Conservation (phyloP, 2,329 filamentous ascomycete species). For the Ceratocystiopsis sp. region DNA sequence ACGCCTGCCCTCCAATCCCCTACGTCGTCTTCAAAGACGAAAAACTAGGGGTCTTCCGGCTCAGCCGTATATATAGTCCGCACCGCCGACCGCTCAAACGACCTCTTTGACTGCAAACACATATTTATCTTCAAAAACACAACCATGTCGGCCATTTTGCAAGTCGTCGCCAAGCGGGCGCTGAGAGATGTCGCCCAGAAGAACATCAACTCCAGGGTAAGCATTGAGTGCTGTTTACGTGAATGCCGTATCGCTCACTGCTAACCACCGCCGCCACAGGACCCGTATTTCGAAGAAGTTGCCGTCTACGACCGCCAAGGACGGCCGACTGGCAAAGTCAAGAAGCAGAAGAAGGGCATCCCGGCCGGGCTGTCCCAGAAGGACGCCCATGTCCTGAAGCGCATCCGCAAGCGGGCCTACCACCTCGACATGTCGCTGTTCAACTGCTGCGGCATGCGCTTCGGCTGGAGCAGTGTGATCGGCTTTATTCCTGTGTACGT, state of each 20-base stretch:
- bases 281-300: slow-evolving; percentile 78
- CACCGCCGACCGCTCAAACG: neutral
- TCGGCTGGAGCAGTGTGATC: slow-evolving; percentile 81
- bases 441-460: slow-evolving; percentile 61
- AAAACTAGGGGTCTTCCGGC: no score
- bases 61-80: neutral
- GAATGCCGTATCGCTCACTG: no score
- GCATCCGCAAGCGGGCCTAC: slow-evolving; percentile 74
- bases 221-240: neutral
- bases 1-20: neutral
- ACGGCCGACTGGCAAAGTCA: slow-evolving; percentile 50
- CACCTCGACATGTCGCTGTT: slow-evolving; percentile 72
- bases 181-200: slow-evolving; percentile 9
- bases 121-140: neutral
- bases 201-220: slow-evolving; percentile 13
- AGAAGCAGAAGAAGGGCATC: slow-evolving; percentile 71
- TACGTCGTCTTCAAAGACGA: no score
- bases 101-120: no score
- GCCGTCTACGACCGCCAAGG: slow-evolving; percentile 53
- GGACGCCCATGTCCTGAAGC: slow-evolving; percentile 67
- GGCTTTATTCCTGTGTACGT: slow-evolving; percentile 67
- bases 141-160: slow-evolving; percentile 8
- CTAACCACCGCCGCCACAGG: slow-evolving; percentile 30
- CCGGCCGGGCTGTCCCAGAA: slow-evolving; percentile 69
- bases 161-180: slow-evolving; percentile 10